Conservation (phyloP, 257 asterid genomes). For the Petunia axillaris region DNA sequence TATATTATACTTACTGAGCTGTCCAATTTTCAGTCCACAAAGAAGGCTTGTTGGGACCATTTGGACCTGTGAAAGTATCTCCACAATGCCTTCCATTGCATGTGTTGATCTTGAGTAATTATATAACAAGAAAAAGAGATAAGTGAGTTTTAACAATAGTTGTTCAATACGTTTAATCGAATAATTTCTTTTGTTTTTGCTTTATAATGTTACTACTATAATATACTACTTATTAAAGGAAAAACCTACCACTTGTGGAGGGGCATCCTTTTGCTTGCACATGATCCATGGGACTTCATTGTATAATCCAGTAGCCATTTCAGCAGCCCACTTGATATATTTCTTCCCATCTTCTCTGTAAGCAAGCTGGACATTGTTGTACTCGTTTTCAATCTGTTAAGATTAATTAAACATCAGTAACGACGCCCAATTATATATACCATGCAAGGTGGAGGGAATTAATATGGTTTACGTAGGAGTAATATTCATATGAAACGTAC, state of each 20-base stretch:
- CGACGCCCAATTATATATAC: too few species aligned
- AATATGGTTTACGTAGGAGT: neutral
- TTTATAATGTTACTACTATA: neutral
- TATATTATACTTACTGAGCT: constrained; percentile 65
- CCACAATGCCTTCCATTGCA: constrained; percentile 97
- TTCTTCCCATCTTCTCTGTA: constrained; percentile 64
- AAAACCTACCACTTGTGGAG: constrained; percentile 53
- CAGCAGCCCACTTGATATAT: constrained; percentile 87
- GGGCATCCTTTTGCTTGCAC: constrained; percentile 96
- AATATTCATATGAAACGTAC: constrained; percentile 24
- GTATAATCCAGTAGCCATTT: constrained; percentile 62
- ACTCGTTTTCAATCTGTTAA: constrained; percentile 83
- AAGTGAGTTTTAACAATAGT: too few species aligned
- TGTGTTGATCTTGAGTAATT: constrained; percentile 64
- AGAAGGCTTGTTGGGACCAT: constrained; percentile 83
- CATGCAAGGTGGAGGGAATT: too few species aligned
- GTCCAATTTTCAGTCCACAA: constrained; percentile 99
- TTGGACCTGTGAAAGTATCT: constrained; percentile 83
- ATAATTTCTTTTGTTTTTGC: neutral
- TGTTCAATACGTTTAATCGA: too few species aligned
- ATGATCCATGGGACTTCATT: constrained; percentile 79
- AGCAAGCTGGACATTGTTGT: constrained; percentile 72
- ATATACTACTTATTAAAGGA: neutral
- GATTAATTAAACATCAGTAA: too few species aligned
- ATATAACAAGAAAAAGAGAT: neutral